phyloP scores from a whole-genome alignment of 768 basidiomycete species.

The Grammothele lineata region DNA sequence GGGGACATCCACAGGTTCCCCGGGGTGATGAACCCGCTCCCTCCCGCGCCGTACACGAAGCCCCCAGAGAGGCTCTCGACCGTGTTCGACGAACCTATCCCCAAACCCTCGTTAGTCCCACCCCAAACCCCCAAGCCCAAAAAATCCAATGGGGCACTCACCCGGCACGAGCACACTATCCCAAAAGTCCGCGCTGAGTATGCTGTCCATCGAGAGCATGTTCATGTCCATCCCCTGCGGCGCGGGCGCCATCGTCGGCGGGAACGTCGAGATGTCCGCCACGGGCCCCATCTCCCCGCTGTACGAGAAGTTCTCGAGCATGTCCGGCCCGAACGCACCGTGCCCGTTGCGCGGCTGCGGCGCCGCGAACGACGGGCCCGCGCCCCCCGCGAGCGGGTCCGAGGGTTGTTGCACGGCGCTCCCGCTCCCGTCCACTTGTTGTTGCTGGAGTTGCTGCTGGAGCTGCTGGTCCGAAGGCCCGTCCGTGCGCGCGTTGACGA shows the following conservation, averaged over 20 bases:
- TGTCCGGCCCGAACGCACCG: constrained; percentile 3
- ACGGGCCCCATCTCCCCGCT: constrained; percentile 84
- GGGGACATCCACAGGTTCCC: constrained; percentile 53
- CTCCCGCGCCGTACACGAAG: constrained; percentile 81
- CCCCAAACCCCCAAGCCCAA: not conserved
- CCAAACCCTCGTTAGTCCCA: no score
- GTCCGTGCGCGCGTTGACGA: constrained; percentile 53
- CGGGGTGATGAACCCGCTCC: constrained; percentile 80
- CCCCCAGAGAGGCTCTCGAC: constrained; percentile 83
- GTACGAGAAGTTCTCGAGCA: constrained; percentile 61
- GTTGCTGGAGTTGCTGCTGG: no score
- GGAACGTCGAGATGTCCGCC: constrained; percentile 78
- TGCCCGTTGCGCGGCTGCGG: constrained; percentile 2
- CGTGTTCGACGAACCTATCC: constrained; percentile 75
- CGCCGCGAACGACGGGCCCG: not conserved
- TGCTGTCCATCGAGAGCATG: constrained; percentile 76
- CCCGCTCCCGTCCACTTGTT: not conserved
- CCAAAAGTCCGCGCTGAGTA: constrained; percentile 79
- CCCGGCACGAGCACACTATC: constrained; percentile 85
- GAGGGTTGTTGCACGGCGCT: constrained; percentile 4
- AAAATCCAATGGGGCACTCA: constrained; percentile 31
- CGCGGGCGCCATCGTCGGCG: constrained; percentile 74
- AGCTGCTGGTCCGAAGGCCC: not conserved
- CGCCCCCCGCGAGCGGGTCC: constrained; percentile 3
- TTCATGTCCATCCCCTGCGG: constrained; percentile 36